phyloP scores from a whole-genome alignment of 1,139 yeast species.

The Keqinozyma sinolaborantium region DNA sequence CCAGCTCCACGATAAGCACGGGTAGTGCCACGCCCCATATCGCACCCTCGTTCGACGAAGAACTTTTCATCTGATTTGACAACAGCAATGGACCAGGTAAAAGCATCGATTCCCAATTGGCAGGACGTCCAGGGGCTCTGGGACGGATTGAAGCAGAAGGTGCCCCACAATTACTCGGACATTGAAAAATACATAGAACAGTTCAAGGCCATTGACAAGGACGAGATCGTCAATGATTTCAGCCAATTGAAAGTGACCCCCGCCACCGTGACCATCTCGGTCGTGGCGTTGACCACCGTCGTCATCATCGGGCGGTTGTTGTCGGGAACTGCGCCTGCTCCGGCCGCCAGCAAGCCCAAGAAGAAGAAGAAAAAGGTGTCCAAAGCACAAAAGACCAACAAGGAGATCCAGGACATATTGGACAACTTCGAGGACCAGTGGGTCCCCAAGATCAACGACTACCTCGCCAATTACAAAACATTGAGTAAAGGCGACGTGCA shows the following conservation, averaged over 20 bases:
- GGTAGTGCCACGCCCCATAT: background rate
- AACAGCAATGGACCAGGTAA: constrained; percentile 5
- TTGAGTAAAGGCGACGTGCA: constrained; percentile 37
- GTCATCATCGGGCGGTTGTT: constrained; percentile 16
- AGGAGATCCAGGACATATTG: constrained; percentile 37
- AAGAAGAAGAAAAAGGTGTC: constrained; percentile 35
- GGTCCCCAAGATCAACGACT: constrained; percentile 43
- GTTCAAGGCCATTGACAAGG: constrained; percentile 9
- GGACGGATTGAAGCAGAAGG: constrained; percentile 5
- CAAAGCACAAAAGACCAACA: constrained; percentile 43
- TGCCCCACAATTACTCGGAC: constrained; percentile 5
- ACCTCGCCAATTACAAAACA: constrained; percentile 27
- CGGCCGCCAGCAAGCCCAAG: constrained; percentile 9
- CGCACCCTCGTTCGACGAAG: constrained; percentile 1
- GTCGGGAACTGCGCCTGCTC: constrained; percentile 7
- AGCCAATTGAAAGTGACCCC: constrained; percentile 28
- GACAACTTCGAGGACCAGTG: constrained; percentile 40
- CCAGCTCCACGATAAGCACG: background rate
- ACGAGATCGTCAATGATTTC: constrained; percentile 29
- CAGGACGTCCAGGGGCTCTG: constrained; percentile 6
- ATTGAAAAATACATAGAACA: constrained; percentile 8
- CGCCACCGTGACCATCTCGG: constrained; percentile 29
- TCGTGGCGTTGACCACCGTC: constrained; percentile 30
- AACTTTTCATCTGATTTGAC: background rate
- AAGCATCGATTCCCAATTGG: constrained; percentile 9